Conservation (phyloP, 2,329 filamentous ascomycete species). For the Sporothrix humicola region DNA sequence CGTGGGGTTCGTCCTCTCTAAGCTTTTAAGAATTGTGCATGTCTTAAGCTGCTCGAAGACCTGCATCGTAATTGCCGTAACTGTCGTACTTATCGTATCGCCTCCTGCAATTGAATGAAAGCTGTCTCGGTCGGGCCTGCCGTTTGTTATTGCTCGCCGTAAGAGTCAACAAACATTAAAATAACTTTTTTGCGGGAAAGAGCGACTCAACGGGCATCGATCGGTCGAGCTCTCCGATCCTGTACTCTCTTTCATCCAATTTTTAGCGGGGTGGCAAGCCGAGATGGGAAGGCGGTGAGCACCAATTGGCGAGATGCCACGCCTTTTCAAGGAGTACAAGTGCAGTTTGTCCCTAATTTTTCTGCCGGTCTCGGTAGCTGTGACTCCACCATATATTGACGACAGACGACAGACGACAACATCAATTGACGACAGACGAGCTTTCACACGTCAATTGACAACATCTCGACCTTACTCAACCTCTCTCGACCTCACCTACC, state of each 20-base stretch:
- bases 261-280: constrained; percentile 26
- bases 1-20: too few relatives aligned
- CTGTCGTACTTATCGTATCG: background rate
- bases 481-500: background rate
- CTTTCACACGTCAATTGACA: background rate
- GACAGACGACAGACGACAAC: background rate
- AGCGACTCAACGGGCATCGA: constrained; percentile 6
- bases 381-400: constrained; percentile 22
- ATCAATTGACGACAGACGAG: background rate
- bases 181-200: background rate
- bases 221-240: constrained; percentile 32
- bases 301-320: background rate
- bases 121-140: background rate
- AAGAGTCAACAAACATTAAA: background rate
- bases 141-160: background rate
- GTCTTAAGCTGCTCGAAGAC: too few relatives aligned
- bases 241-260: background rate
- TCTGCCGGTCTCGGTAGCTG: constrained; percentile 19
- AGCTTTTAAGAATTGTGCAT: background rate
- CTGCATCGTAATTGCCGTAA: too few relatives aligned
- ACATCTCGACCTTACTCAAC: background rate
- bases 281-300: constrained; percentile 20
- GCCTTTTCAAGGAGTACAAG: background rate
- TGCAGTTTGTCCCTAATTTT: background rate
- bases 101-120: background rate